These are phyloP conservation scores for Clonostachys rosea DNA, from an alignment of 2,329 filamentous ascomycete genomes.

Conservation along the genomic window DNA sequence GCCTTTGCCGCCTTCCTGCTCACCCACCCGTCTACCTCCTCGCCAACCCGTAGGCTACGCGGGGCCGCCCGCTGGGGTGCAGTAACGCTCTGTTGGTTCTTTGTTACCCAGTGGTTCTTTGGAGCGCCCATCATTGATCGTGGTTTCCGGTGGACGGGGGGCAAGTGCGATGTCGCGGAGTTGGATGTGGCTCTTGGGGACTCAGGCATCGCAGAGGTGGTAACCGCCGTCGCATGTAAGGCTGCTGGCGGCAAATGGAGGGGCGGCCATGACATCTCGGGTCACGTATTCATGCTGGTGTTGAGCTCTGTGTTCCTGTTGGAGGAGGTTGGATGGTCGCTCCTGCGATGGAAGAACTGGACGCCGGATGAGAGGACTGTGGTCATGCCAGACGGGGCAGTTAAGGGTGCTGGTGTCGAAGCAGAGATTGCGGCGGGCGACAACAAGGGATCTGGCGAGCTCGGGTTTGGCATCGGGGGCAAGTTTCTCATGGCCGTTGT, in stretches of 20 bases:
- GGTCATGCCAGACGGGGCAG: conserved; percentile 61
- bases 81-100: conserved; percentile 75
- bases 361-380: conserved; percentile 58
- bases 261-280: conserved; percentile 95
- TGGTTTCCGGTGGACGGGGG: conserved; percentile 83
- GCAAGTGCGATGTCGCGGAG: conserved; percentile 65
- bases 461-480: conserved; percentile 36
- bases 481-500: conserved; percentile 61
- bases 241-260: conserved; percentile 77
- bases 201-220: conserved; percentile 40
- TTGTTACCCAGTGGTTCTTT: conserved; percentile 96
- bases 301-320: conserved; percentile 76
- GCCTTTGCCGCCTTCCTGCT: conserved; percentile 68
- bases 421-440: conserved; percentile 12
- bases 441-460: conserved; percentile 10
- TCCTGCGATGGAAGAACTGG: conserved; percentile 33
- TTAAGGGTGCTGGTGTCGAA: conserved; percentile 54
- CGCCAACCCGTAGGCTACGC: conserved; percentile 33
- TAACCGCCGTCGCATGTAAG: conserved; percentile 79
- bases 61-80: conserved; percentile 65
- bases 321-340: conserved; percentile 69
- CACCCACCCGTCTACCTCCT: conserved; percentile 53
- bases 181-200: conserved; percentile 40
- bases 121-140: conserved; percentile 87
- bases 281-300: conserved; percentile 90